Percentiles rank a stretch among this genome's conserved stretches.
phyloP scores from a whole-genome alignment of 192 early-diverging fungal genomes.

The Helicostylum pulchrum region DNA sequence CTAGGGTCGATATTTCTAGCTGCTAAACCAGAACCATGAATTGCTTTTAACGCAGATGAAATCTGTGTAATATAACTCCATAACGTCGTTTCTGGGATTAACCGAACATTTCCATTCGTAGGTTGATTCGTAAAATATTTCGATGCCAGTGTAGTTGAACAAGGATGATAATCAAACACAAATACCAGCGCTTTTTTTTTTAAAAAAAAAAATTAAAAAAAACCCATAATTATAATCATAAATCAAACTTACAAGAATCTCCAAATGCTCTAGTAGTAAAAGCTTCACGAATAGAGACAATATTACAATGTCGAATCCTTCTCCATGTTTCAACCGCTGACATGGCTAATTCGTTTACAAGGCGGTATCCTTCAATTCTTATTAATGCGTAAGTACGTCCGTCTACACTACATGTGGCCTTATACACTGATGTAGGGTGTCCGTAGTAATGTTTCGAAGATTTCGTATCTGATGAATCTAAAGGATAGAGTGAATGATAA shows the following conservation, averaged over 20 bases:
- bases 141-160: conserved; percentile 62
- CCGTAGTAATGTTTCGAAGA: conserved; percentile 49
- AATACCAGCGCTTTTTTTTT: conserved; percentile 69
- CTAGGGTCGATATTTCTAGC: conserved; percentile 72
- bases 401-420: conserved; percentile 79
- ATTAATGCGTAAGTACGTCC: conserved; percentile 82
- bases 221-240: background rate
- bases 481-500: conserved; percentile 81
- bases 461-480: conserved; percentile 53
- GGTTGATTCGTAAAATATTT: conserved; percentile 54
- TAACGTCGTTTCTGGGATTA: conserved; percentile 61
- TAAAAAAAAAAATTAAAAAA: background rate
- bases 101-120: background rate
- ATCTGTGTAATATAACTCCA: conserved; percentile 83
- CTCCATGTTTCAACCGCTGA: conserved; percentile 83
- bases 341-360: conserved; percentile 81
- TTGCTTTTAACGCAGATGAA: conserved; percentile 67
- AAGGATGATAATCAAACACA: conserved; percentile 93
- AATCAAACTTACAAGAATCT: conserved; percentile 71
- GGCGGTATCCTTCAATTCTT: conserved; percentile 77
- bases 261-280: conserved; percentile 96
- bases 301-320: conserved; percentile 72
- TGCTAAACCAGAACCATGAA: conserved; percentile 81
- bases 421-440: conserved; percentile 73
- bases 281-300: conserved; percentile 88